phyloP scores from a whole-genome alignment of 2,329 filamentous ascomycete genomes.

The Fusarium lateritium region DNA sequence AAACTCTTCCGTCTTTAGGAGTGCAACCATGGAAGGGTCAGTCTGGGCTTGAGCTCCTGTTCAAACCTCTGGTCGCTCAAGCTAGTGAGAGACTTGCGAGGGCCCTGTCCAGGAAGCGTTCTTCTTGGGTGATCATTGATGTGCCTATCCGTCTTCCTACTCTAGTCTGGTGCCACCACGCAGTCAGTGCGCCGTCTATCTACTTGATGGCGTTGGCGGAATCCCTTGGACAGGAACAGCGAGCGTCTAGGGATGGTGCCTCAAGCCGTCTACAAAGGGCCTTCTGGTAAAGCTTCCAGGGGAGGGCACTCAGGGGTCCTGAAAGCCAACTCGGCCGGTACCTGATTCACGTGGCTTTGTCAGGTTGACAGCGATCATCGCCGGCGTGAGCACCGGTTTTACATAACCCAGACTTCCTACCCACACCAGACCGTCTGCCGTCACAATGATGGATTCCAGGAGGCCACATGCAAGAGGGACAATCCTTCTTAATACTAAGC shows the following conservation, averaged over 20 bases:
- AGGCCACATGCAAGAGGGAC: constrained; percentile 17
- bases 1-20: constrained; percentile 17
- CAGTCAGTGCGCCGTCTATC: constrained; percentile 38
- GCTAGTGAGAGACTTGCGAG: constrained; percentile 16
- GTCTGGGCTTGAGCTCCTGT: constrained; percentile 23
- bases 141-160: constrained; percentile 32
- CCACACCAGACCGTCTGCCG: background rate
- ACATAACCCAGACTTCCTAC: background rate
- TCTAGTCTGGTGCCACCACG: constrained; percentile 33
- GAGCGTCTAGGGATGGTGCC: constrained; percentile 23
- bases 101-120: constrained; percentile 20
- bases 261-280: constrained; percentile 12
- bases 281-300: constrained; percentile 32
- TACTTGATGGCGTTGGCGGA: constrained; percentile 37
- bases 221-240: constrained; percentile 17
- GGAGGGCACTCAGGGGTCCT: constrained; percentile 32
- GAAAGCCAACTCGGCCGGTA: constrained; percentile 40
- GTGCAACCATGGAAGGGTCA: constrained; percentile 14
- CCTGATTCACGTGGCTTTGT: constrained; percentile 47
- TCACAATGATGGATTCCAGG: constrained; percentile 15
- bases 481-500: constrained; percentile 8
- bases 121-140: constrained; percentile 34
- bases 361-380: constrained; percentile 37
- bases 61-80: constrained; percentile 9
- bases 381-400: constrained; percentile 1